Conservation (phyloP, 2,329 filamentous ascomycete species). For the Fusarium sp. region DNA sequence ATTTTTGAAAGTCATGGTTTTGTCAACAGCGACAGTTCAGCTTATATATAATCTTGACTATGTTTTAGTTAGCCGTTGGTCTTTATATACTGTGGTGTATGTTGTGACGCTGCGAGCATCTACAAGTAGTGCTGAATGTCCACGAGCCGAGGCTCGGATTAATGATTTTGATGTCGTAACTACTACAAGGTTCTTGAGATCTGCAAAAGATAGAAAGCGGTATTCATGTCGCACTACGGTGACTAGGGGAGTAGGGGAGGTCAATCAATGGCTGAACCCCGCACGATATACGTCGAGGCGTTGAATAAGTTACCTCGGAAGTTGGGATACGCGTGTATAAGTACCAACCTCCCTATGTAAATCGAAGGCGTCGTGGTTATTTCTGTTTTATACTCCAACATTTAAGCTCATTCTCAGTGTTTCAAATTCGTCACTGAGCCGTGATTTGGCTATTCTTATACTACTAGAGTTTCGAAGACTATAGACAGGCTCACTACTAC, state of each 20-base stretch:
- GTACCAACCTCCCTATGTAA: not conserved
- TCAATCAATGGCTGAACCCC: constrained; percentile 31
- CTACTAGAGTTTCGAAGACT: not conserved
- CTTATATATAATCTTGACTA: constrained; percentile 1
- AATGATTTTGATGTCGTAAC: constrained; percentile 1
- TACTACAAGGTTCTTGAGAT: constrained; percentile 22
- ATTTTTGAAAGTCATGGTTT: not conserved
- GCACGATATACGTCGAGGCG: constrained; percentile 27
- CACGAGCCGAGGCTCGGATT: constrained; percentile 29
- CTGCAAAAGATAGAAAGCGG: constrained; percentile 7
- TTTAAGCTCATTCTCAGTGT: not conserved
- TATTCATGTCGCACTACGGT: constrained; percentile 8
- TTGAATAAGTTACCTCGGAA: constrained; percentile 37
- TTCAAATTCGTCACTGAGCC: not conserved
- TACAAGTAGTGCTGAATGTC: not conserved
- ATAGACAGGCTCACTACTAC: not conserved
- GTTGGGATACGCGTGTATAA: constrained; percentile 7
- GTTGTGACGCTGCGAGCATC: too few species aligned
- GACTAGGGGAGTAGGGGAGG: constrained; percentile 8
- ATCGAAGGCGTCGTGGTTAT: not conserved
- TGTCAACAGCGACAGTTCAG: not conserved
- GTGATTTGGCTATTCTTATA: not conserved
- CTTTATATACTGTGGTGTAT: not conserved
- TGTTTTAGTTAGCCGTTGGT: not conserved
- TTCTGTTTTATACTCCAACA: not conserved